These are phyloP conservation scores for Saccharomycopsis hybrid DNA, from an alignment of 1,139 yeast species.

Conservation along the genomic window DNA sequence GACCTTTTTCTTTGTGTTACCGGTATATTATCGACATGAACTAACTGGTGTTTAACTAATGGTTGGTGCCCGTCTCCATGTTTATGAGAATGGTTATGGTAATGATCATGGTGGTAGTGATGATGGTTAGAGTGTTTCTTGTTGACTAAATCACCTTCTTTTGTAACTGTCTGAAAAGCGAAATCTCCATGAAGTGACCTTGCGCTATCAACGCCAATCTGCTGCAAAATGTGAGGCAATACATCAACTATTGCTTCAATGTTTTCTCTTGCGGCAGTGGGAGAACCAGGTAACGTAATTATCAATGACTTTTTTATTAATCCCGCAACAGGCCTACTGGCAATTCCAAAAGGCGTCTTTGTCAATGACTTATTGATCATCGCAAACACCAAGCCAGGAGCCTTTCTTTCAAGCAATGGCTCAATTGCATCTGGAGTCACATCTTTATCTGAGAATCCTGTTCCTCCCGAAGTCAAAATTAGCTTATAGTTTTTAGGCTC, in stretches of 20 bases:
- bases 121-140: slow-evolving; percentile 22
- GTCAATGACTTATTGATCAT: slow-evolving; percentile 36
- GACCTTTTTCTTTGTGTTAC: slow-evolving; percentile 36
- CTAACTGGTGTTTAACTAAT: slow-evolving; percentile 23
- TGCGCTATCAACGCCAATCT: slow-evolving; percentile 31
- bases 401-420: slow-evolving; percentile 35
- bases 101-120: slow-evolving; percentile 24
- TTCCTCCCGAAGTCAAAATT: slow-evolving; percentile 42
- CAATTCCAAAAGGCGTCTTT: slow-evolving; percentile 39
- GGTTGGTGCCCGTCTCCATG: neutral
- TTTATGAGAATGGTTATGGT: slow-evolving; percentile 14
- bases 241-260: slow-evolving; percentile 32
- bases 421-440: slow-evolving; percentile 43
- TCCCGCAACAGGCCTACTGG: slow-evolving; percentile 45
- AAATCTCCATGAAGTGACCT: slow-evolving; percentile 35
- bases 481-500: slow-evolving; percentile 25
- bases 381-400: slow-evolving; percentile 42
- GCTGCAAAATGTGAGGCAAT: slow-evolving; percentile 38
- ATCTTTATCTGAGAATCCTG: slow-evolving; percentile 41
- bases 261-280: slow-evolving; percentile 41
- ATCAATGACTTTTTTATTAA: slow-evolving; percentile 30
- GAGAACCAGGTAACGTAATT: slow-evolving; percentile 45
- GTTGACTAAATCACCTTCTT: too few relatives aligned
- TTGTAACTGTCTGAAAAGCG: too few relatives aligned
- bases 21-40: slow-evolving; percentile 32